A percentile compares a stretch with the other conserved stretches of the same genome.
phyloP scores from a whole-genome alignment of 2,329 filamentous ascomycete genomes.

The Periconia sp. region DNA sequence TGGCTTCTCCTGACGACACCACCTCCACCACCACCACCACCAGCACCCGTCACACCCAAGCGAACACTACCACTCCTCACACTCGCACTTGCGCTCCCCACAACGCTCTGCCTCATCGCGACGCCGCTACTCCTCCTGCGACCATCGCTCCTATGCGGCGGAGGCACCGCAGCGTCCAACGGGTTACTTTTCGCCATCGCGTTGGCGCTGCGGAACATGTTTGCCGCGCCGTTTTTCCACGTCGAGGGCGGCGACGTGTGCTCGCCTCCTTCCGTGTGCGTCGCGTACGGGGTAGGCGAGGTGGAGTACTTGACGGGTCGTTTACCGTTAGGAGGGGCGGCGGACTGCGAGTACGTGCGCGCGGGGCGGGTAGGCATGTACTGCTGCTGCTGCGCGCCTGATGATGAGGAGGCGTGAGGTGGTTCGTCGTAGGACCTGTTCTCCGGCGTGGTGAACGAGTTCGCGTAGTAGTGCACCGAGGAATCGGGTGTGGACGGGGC shows the following conservation, averaged over 20 bases:
- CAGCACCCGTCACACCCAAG: not conserved
- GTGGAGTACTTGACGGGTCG: not conserved
- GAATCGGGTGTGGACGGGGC: conserved; percentile 19
- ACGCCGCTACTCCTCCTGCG: conserved; percentile 15
- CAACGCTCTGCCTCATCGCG: conserved; percentile 24
- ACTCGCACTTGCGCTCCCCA: conserved; percentile 18
- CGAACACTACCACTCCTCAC: conserved; percentile 31
- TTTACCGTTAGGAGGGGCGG: not conserved
- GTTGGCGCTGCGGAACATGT: not conserved
- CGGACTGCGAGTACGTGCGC: not conserved
- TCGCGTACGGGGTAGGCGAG: conserved; percentile 7
- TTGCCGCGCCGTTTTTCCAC: conserved; percentile 9
- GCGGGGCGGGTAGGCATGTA: not conserved
- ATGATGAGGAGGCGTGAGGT: conserved; percentile 11
- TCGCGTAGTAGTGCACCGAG: conserved; percentile 23
- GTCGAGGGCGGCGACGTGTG: not conserved
- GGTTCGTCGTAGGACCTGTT: conserved; percentile 7
- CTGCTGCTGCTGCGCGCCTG: too few species aligned
- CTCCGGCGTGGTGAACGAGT: conserved; percentile 6
- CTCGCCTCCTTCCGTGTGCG: conserved; percentile 3
- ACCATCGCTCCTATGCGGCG: conserved; percentile 14
- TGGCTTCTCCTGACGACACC: not conserved
- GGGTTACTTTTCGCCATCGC: not conserved
- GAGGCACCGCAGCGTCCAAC: too few species aligned
- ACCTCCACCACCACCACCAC: too few species aligned